Evolutionary conservation across 495 filamentous ascomycete species (phyloP).

Genomic region (Lentithecium fluviatile): DNA sequence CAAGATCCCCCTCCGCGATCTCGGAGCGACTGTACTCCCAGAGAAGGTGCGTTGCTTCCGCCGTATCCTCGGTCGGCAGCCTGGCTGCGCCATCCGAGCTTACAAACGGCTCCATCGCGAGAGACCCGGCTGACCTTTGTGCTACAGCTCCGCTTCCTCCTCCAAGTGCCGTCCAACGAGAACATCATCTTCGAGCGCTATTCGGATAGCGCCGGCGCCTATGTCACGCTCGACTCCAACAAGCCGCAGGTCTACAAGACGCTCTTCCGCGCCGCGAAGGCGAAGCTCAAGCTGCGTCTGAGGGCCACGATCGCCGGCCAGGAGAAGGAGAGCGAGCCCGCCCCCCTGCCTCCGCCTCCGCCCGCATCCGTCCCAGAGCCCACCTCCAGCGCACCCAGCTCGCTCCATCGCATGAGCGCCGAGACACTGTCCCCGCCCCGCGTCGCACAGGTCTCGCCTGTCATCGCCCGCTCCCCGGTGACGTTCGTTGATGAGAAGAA

Average conservation of each 20-base stretch:
- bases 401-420: slow-evolving; percentile 26
- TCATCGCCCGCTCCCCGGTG: slow-evolving; percentile 22
- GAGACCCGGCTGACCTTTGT: not conserved
- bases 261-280: slow-evolving; percentile 93
- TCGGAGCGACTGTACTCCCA: slow-evolving; percentile 72
- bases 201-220: slow-evolving; percentile 86
- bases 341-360: not conserved
- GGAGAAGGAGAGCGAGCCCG: slow-evolving; percentile 24
- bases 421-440: slow-evolving; percentile 15
- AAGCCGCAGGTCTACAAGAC: slow-evolving; percentile 91
- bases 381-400: slow-evolving; percentile 5
- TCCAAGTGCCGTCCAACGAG: slow-evolving; percentile 66
- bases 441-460: slow-evolving; percentile 16
- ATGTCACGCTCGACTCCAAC: slow-evolving; percentile 71
- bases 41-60: slow-evolving; percentile 70
- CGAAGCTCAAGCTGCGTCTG: slow-evolving; percentile 95
- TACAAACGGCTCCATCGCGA: not conserved
- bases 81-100: not conserved
- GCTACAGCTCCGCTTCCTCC: slow-evolving; percentile 70
- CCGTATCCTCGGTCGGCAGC: slow-evolving; percentile 37
- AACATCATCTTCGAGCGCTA: slow-evolving; percentile 85
- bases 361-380: slow-evolving; percentile 1
- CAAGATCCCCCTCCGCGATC: slow-evolving; percentile 84
- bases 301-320: slow-evolving; percentile 58
- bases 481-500: slow-evolving; percentile 2